Base-by-base conservation (phyloP, 2,329 filamentous ascomycete species). In the Verticillium dahliae region DNA sequence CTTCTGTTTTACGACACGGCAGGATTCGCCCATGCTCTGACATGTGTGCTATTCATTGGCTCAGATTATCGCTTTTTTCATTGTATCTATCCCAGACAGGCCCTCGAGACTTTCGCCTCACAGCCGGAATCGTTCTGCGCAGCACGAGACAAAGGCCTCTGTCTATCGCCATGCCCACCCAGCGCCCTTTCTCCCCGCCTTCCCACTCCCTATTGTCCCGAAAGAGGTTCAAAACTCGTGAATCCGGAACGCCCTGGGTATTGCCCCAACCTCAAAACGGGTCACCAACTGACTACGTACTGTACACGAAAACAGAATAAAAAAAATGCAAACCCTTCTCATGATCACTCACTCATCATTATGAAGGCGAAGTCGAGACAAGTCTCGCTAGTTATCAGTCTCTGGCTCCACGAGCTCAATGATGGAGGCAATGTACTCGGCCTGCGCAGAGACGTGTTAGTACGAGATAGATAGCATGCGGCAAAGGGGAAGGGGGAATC, bases 401-500 rank as follows among this genome's bases (percentile, higher is more conserved):
- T 35, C 33, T 3, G 54, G 54, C 54, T 59, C 58, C n/a, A 59
- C 45, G 15, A 59, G 58, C 15, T 59, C 58, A 33, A 59, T 31
- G 34, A 59, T 59, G 15, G 58, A 52, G 31, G 58, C 50, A n/a
- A 59, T 59, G 33, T 56, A 56, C 33, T 56, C 54, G 54, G 27
- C 54, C 54, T 56, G 33, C 18, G n/a, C 3, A 35, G 18, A 6
- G 13, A 56, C 5, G 18, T 56, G 54, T 61, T 56, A 50, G 38
- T 54, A 54, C 18, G 11, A 10, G 22, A 50, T 11, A 13, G 3
- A 50, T 27, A 4, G 9, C 1, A 34, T 14, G 15, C 10, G 34
- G 3, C 52, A 15, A 6, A 22, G 27, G 34, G 22, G 37, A 14
- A 15, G 27, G 22, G 33, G 35, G 45, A 38, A 1, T 60, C 81